Percentiles rank a stretch among this genome's conserved stretches.
Conservation (phyloP, 768 basidiomycete genomes). For the Lentinula sp. region DNA sequence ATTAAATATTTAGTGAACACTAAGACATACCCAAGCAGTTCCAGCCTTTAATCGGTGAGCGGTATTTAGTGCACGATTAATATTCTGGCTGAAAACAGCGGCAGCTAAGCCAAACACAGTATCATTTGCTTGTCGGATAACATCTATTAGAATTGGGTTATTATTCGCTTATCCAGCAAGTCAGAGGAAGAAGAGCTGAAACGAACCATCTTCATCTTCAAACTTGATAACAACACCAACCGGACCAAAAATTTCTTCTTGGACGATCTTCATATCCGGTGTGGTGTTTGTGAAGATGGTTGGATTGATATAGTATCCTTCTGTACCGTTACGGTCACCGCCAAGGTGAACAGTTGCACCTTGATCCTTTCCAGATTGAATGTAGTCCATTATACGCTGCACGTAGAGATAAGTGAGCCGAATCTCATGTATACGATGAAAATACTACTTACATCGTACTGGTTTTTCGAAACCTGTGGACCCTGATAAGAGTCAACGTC, state of each 20-base stretch:
- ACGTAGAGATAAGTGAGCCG: not conserved
- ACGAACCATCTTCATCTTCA: conserved; percentile 43
- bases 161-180: not conserved
- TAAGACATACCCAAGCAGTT: conserved; percentile 43
- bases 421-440: not conserved
- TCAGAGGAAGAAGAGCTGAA: not conserved
- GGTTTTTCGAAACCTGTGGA: conserved; percentile 51
- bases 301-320: conserved; percentile 66
- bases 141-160: conserved; percentile 3
- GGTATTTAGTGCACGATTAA: conserved; percentile 56
- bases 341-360: conserved; percentile 66
- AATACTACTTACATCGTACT: conserved; percentile 28
- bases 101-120: conserved; percentile 74
- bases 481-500: conserved; percentile 48
- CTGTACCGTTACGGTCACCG: conserved; percentile 44
- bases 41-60: conserved; percentile 66
- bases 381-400: conserved; percentile 73
- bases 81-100: conserved; percentile 66
- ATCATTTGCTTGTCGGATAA: conserved; percentile 24
- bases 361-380: conserved; percentile 63
- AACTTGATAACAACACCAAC: conserved; percentile 76
- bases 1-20: not conserved
- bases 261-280: conserved; percentile 69
- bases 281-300: conserved; percentile 68
- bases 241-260: conserved; percentile 77